Conservation (phyloP, 495 filamentous ascomycete species). For the Penicillium maclennaniae region DNA sequence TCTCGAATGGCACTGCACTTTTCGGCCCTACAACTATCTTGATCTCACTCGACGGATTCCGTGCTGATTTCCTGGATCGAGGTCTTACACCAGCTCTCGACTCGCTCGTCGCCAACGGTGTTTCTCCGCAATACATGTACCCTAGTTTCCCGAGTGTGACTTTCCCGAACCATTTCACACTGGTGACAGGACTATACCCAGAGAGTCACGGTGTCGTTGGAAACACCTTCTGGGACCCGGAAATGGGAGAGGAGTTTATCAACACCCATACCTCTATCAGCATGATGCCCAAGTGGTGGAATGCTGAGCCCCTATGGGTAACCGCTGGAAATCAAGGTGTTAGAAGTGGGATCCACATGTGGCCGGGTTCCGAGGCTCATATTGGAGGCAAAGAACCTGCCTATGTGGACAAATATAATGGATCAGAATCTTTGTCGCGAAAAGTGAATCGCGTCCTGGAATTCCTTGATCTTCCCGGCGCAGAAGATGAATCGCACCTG, state of each 20-base stretch:
- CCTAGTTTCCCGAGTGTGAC: slow-evolving; percentile 95
- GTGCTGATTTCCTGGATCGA: slow-evolving; percentile 88
- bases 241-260: slow-evolving; percentile 71
- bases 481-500: slow-evolving; percentile 41
- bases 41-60: slow-evolving; percentile 93
- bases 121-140: slow-evolving; percentile 86
- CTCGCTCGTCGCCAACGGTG: slow-evolving; percentile 72
- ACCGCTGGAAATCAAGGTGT: slow-evolving; percentile 79
- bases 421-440: slow-evolving; percentile 61
- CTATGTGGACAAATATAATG: slow-evolving; percentile 80
- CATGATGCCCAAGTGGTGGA: slow-evolving; percentile 88
- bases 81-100: slow-evolving; percentile 80
- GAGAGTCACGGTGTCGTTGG: slow-evolving; percentile 92
- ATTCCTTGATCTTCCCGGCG: slow-evolving; percentile 75
- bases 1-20: slow-evolving; percentile 67
- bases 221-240: slow-evolving; percentile 90
- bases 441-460: slow-evolving; percentile 77
- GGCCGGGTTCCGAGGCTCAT: slow-evolving; percentile 91
- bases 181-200: slow-evolving; percentile 88
- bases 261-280: slow-evolving; percentile 72
- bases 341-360: slow-evolving; percentile 89
- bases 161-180: slow-evolving; percentile 96
- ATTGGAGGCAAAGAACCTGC: slow-evolving; percentile 60
- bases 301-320: slow-evolving; percentile 87
- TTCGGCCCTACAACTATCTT: slow-evolving; percentile 91